phyloP scores from a whole-genome alignment of 371 early-diverging fungal species.

The Parasitella parasitica region DNA sequence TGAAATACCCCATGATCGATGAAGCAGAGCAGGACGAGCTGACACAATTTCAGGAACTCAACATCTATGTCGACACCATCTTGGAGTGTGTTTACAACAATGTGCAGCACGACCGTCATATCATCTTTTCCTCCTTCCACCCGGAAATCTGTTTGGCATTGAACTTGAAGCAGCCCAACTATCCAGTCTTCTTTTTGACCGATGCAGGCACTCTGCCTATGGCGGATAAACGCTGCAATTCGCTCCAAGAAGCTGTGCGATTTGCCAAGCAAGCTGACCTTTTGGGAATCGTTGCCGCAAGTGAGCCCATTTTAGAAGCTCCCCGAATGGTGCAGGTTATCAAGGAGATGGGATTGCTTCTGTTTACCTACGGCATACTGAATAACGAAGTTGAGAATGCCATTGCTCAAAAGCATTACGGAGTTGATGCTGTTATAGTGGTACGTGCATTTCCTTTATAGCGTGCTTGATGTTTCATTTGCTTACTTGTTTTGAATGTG shows the following conservation, averaged over 20 bases:
- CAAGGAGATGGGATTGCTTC: conserved; percentile 68
- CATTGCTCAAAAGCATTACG: conserved; percentile 69
- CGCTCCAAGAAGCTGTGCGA: conserved; percentile 80
- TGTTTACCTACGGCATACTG: conserved; percentile 87
- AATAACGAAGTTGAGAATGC: conserved; percentile 82
- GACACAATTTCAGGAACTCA: conserved; percentile 72
- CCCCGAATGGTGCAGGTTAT: conserved; percentile 76
- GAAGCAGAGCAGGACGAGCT: conserved; percentile 80
- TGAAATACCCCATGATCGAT: conserved; percentile 94
- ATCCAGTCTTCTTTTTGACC: conserved; percentile 92
- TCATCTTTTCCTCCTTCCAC: conserved; percentile 94
- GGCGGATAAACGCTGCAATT: conserved; percentile 85
- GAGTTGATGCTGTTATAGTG: conserved; percentile 83
- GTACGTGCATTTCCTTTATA: conserved; percentile 34
- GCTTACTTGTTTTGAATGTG: too few relatives aligned
- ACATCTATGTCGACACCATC: conserved; percentile 85
- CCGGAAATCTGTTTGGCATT: conserved; percentile 86
- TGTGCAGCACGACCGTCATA: conserved; percentile 67
- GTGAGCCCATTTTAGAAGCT: conserved; percentile 75
- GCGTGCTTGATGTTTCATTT: too few relatives aligned
- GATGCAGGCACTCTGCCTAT: conserved; percentile 77
- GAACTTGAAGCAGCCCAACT: conserved; percentile 79
- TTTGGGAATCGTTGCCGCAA: conserved; percentile 83
- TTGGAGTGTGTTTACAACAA: conserved; percentile 74
- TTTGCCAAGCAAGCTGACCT: conserved; percentile 78